Conservation (phyloP, 2,329 filamentous ascomycete genomes). For the Periglandula ipomoeae region DNA sequence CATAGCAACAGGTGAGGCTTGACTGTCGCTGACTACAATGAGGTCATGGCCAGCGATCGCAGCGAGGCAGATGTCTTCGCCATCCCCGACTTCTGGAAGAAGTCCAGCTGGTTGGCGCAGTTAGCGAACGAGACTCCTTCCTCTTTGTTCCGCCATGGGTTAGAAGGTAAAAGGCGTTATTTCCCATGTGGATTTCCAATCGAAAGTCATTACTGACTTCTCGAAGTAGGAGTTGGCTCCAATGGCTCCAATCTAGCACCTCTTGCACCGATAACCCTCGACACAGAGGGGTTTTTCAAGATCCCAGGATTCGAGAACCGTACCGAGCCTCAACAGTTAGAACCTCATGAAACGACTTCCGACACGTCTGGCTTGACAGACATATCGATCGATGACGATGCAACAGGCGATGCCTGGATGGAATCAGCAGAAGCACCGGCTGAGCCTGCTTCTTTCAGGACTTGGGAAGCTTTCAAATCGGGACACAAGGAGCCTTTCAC, state of each 20-base stretch:
- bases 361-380: background rate
- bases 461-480: constrained; percentile 61
- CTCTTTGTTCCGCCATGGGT: constrained; percentile 35
- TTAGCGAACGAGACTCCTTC: constrained; percentile 12
- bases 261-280: constrained; percentile 13
- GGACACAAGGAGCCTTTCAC: constrained; percentile 24
- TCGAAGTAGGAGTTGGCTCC: background rate
- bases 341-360: background rate
- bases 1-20: too few relatives aligned
- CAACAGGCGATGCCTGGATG: constrained; percentile 35
- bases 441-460: constrained; percentile 40
- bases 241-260: constrained; percentile 8
- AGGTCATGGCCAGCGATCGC: constrained; percentile 27
- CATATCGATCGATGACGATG: constrained; percentile 8
- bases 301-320: constrained; percentile 4
- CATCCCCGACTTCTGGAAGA: constrained; percentile 51
- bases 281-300: constrained; percentile 24
- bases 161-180: constrained; percentile 20
- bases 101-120: constrained; percentile 39
- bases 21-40: constrained; percentile 7
- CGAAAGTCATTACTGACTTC: background rate
- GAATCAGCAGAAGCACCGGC: constrained; percentile 22
- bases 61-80: constrained; percentile 49
- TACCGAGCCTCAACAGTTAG: constrained; percentile 3
- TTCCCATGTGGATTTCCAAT: background rate